Base-by-base conservation (phyloP, 2,329 filamentous ascomycete genomes). In the Fusarium sp. region DNA sequence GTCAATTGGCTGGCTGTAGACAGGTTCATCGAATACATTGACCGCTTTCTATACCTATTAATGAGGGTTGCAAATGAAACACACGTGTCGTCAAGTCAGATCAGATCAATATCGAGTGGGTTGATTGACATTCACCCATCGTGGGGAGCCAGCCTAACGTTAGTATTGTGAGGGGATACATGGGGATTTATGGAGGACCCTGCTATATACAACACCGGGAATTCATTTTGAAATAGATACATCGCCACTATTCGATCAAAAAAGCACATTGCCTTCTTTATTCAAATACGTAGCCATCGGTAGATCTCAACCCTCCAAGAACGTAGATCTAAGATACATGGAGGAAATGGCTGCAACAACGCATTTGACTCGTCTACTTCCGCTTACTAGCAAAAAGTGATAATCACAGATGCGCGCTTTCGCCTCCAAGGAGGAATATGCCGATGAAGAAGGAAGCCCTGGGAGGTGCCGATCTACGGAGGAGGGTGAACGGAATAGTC, bases 381-480 rank as follows among this genome's bases (percentile, higher is more conserved):
- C 30, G 18, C 50, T 27, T n/a, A 9, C 50, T 52, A 42, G 18
- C 32, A 52, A 52, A 52, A 56, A 47, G 38, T 49, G 57, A 51
- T 45, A 34, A 45, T 50, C 42, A 59, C 47, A 58, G 46, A 72
- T 68, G 68, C 56, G 67, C 67, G 50, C 53, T 69, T 60, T 71
- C 59, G 63, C 55, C 68, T 61, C 40, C 40, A 45, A 20, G 42
- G 56, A 72, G 58, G 58, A 64, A 70, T 67, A 59, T 71, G 52
- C 69, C 66, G 71, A 63, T 62, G 62, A 66, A 59, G 59, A 25
- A 59, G 58, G 54, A 61, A 65, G 61, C 66, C 54, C 63, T 68
- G 59, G 53, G 49, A 64, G 57, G 44, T 32, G 61, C 71, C 71
- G 71, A 73, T 68, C 63, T 59, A 61, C 61, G 66, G 51, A 67